These are phyloP conservation scores for Trichomonas vaginalis DNA, from an alignment of 208 protist species.

Conservation along the genomic window DNA sequence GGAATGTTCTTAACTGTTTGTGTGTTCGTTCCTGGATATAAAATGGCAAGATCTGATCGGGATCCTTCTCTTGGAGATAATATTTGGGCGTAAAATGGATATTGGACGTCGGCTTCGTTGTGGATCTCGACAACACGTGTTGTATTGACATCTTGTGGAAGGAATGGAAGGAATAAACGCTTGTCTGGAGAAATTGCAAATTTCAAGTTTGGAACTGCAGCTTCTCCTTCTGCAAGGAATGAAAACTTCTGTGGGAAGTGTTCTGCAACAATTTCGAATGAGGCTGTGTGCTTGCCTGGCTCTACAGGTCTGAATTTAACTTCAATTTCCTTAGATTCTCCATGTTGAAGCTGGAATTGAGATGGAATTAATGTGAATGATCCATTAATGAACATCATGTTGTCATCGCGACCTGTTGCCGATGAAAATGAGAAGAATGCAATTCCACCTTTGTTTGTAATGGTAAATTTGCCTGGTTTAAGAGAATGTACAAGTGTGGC, in stretches of 20 bases:
- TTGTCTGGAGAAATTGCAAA: neutral
- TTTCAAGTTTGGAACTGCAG: neutral
- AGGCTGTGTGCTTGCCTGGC: neutral
- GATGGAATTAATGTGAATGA: neutral
- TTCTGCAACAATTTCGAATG: neutral
- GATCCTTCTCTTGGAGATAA: neutral
- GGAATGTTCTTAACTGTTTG: neutral
- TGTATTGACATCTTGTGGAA: neutral
- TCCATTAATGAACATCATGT: neutral
- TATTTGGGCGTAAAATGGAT: constrained; percentile 1
- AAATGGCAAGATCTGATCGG: neutral
- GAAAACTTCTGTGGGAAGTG: neutral
- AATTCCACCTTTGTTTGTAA: neutral
- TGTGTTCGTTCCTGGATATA: neutral
- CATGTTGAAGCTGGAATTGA: neutral
- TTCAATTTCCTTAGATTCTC: neutral
- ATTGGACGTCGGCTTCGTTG: neutral
- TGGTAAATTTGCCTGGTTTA: neutral
- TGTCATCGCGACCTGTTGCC: neutral
- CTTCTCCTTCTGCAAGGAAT: neutral
- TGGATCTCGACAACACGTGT: neutral
- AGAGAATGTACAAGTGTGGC: neutral
- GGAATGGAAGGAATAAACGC: neutral
- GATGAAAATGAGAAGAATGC: neutral
- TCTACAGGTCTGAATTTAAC: neutral